Base-by-base conservation (phyloP, 1,284 basidiomycete species). In the Peniophora sp. region DNA sequence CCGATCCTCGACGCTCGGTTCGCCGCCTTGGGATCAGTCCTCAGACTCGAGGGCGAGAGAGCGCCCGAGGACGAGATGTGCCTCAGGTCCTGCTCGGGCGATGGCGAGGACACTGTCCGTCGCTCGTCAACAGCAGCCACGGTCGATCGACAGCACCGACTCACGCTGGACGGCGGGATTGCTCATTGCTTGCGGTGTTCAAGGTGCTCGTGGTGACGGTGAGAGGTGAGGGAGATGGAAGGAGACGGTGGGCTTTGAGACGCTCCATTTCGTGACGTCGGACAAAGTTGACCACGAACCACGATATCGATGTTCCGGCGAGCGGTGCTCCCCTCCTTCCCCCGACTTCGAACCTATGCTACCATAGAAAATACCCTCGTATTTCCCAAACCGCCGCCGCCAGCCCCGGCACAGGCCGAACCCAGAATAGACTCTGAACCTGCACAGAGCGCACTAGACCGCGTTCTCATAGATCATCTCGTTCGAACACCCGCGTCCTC, bases 1-100 rank as follows among this genome's bases (percentile, higher is more conserved):
- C 81, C 81, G 23, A 78, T 55, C 49, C 75, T 71, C 45, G 74
- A 72, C 20, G 64, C 55, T 41, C 72, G 64, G 1, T 64, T 68
- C 1, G 74, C 72, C 1, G 73, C 64, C 32, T 66, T 66, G 55
- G 66, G 67, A 49, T 75, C 72, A 48, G 66, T 67, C 43, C 62
- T 60, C 6, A 64, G 56, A 14, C 61, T 54, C 63, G 44, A 64
- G 68, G 2, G 68, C 63, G 54, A 76, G 69, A 43, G 71, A 68
- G 35, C 65, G n/a, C n/a, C 65, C 47, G 64, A 63, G 36, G 73
- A 74, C 49, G 69, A 70, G 58, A 74, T 71, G 56, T 68, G 70
- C 32, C 73, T 69, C 51, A 73, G 63, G 57, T 35, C 64, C 62
- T 50, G 51, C 59, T 34, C 54, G 27, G 24, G 35, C 57, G 18